Evolutionary conservation across 805 yeast species (phyloP), one percentile per base, ranked within the genome.

Genomic region (Suhomyces xylopsoci): DNA sequence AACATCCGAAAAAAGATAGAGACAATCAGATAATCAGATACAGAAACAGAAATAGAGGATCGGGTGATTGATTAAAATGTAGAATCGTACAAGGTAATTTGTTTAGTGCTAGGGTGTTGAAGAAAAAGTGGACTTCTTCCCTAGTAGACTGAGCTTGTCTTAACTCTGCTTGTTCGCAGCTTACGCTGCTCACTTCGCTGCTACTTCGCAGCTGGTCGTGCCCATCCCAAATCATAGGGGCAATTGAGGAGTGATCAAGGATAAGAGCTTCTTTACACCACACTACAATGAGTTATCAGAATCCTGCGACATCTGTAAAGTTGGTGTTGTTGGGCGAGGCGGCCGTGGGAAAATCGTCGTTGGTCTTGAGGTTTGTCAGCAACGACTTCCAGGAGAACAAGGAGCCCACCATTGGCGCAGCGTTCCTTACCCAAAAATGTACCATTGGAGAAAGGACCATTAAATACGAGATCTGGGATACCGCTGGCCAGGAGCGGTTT

Each of bases 351-450:
- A 93, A 93, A 67, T 90, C 97, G 3, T 90, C 97, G 5, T 79
- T 93, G 30, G 98, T 93, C 34, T 78, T 93, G 59, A 80, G 98
- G 59, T 93, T 93, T 70, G 98, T 93, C 43, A 85, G 91, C 58
- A 90, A 93, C 69, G 97, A 93, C 65, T 93, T 93, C 71, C 97
- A 94, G 69, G 98, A 92, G 69, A 92, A 93, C 71, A 92, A 93
- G 67, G 98, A 93, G 64, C 97, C 97, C 20, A 93, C 99, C 2
- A 93, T 93, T 61, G 99, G 99, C 14, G 99, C 99, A 5, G 98
- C 98, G 3, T 93, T 93, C 66, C 76, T 93, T 52, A 93, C 99
- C 38, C 98, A 93, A 68, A 84, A 96, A 64, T 92, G 97, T 65
- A 83, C 89, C 20, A 86, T 94, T 64, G 88, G 94, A 48, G 87